Percentiles rank a stretch among this genome's conserved stretches.
Evolutionary conservation across 768 basidiomycete species (phyloP).

Genomic region (Gymnopilus dilepis): DNA sequence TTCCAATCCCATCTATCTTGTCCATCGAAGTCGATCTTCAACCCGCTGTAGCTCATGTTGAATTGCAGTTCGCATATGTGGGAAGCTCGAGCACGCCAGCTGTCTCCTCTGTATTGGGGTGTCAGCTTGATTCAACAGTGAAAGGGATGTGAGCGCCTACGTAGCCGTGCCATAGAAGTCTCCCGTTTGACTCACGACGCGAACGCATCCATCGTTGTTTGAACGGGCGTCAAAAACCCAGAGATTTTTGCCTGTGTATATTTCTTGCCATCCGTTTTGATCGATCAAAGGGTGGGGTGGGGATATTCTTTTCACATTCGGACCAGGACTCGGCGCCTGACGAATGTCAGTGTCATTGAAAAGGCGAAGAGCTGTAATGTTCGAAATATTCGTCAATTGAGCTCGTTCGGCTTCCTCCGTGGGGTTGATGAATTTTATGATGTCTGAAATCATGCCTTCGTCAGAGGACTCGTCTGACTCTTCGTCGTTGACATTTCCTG

Average conservation of each 20-base stretch:
- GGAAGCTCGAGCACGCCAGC: slow-evolving; percentile 75
- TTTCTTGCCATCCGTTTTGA: slow-evolving; percentile 70
- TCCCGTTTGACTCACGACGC: slow-evolving; percentile 66
- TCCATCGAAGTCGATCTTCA: slow-evolving; percentile 80
- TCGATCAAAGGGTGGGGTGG: slow-evolving; percentile 67
- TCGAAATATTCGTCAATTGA: slow-evolving; percentile 57
- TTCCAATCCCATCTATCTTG: slow-evolving; percentile 72
- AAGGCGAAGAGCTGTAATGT: slow-evolving; percentile 67
- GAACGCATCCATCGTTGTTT: slow-evolving; percentile 67
- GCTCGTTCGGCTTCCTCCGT: slow-evolving; percentile 44
- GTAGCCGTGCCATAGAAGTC: slow-evolving; percentile 79
- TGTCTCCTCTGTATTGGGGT: slow-evolving; percentile 63
- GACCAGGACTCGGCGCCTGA: slow-evolving; percentile 50
- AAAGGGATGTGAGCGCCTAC: slow-evolving; percentile 44
- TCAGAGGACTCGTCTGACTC: slow-evolving; percentile 42
- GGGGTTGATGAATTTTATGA: slow-evolving; percentile 60
- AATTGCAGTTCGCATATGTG: slow-evolving; percentile 79
- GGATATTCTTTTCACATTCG: slow-evolving; percentile 48
- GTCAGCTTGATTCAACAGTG: background rate
- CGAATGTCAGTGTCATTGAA: slow-evolving; percentile 76
- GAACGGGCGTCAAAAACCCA: slow-evolving; percentile 80
- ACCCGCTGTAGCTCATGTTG: slow-evolving; percentile 59
- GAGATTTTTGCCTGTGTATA: slow-evolving; percentile 67
- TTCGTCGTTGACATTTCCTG: slow-evolving; percentile 30
- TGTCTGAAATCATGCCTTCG: slow-evolving; percentile 31